A percentile compares a stretch with the other conserved stretches of the same genome.
phyloP scores from a whole-genome alignment of 1,284 basidiomycete genomes.

The Boletus calvinii region DNA sequence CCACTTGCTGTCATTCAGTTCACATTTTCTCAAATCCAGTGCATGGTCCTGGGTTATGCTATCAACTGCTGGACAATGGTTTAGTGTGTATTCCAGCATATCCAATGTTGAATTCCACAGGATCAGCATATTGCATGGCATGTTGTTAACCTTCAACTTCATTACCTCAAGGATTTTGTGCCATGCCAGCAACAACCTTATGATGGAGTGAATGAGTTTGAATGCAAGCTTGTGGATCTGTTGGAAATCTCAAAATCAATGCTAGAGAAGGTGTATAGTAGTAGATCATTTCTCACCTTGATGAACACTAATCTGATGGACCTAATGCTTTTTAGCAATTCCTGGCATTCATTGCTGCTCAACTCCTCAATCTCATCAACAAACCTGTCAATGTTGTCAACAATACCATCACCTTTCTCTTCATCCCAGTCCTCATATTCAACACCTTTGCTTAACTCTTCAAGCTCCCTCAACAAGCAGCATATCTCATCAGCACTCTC shows the following conservation, averaged over 20 bases:
- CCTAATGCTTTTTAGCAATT: neutral
- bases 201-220: conserved; percentile 9
- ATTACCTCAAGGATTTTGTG: neutral
- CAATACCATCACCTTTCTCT: too few species aligned
- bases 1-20: conserved; percentile 7
- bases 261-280: neutral
- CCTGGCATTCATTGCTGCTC: neutral
- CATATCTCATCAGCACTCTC: neutral
- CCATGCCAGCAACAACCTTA: conserved; percentile 1
- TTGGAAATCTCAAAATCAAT: conserved; percentile 19
- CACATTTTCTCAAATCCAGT: conserved; percentile 9
- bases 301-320: conserved; percentile 1
- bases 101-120: conserved; percentile 5
- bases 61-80: neutral
- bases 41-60: neutral
- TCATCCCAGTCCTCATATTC: neutral
- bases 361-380: neutral
- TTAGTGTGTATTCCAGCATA: conserved; percentile 1
- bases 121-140: conserved; percentile 1
- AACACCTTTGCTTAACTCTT: neutral
- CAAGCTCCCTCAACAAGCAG: neutral
- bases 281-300: neutral
- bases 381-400: neutral
- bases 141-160: neutral
- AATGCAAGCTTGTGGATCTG: conserved; percentile 4